Percentiles rank a stretch among this genome's conserved stretches.
Evolutionary conservation across 2,329 filamentous ascomycete species (phyloP).

Genomic region (Diaporthe sp.): DNA sequence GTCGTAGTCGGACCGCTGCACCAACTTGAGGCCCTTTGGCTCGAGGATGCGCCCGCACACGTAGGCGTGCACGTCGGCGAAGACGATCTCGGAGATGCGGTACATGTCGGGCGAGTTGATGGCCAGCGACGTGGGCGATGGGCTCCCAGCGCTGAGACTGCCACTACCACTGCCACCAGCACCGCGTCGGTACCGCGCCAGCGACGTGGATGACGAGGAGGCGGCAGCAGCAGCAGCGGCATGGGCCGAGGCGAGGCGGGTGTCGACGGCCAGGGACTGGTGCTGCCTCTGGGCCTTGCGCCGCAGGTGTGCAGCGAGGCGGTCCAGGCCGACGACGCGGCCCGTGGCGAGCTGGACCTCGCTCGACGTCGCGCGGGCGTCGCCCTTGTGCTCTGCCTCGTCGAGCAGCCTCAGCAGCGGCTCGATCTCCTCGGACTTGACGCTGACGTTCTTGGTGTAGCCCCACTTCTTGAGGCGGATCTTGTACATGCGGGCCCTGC

Average conservation of each 20-base stretch:
- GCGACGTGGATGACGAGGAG: background rate
- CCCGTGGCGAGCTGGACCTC: conserved; percentile 40
- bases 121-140: conserved; percentile 28
- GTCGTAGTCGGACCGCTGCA: conserved; percentile 12
- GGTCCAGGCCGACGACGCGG: conserved; percentile 39
- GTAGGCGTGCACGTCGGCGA: conserved; percentile 38
- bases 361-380: conserved; percentile 33
- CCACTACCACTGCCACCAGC: background rate
- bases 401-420: conserved; percentile 39
- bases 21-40: conserved; percentile 9
- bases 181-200: conserved; percentile 15
- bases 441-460: conserved; percentile 42
- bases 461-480: conserved; percentile 43
- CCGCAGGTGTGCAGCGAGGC: conserved; percentile 40
- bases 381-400: conserved; percentile 39
- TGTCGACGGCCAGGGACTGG: conserved; percentile 22
- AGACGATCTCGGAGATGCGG: conserved; percentile 39
- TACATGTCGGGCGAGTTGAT: conserved; percentile 37
- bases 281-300: conserved; percentile 38
- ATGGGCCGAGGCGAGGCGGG: conserved; percentile 3
- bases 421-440: conserved; percentile 40
- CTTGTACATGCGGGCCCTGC: conserved; percentile 41
- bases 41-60: conserved; percentile 32
- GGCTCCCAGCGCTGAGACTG: background rate
- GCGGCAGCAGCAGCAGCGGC: background rate